Conservation (phyloP, 805 yeast genomes). For the Yarrowia hollandica region DNA sequence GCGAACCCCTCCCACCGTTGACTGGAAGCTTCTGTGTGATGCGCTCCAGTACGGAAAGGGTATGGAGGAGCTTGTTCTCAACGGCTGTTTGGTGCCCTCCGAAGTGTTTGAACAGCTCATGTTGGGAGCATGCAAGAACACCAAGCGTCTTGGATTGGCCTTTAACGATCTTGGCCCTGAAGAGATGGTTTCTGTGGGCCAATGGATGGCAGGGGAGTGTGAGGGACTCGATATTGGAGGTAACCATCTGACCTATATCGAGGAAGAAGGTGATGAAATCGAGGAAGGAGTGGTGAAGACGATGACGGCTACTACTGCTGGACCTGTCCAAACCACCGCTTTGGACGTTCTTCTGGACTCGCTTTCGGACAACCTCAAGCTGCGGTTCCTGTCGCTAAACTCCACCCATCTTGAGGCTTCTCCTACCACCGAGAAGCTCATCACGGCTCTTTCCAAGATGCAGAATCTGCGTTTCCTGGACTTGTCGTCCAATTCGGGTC, state of each 20-base stretch:
- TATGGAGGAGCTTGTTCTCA: slow-evolving; percentile 73
- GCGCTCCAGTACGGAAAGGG: slow-evolving; percentile 70
- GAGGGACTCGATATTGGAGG: slow-evolving; percentile 82
- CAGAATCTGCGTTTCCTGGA: slow-evolving; percentile 69
- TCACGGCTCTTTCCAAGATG: slow-evolving; percentile 50
- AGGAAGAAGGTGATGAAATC: background rate
- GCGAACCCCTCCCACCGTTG: slow-evolving; percentile 44
- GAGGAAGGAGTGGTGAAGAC: background rate
- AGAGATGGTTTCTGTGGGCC: slow-evolving; percentile 57
- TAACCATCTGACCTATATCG: slow-evolving; percentile 52
- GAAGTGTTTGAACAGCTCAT: slow-evolving; percentile 58
- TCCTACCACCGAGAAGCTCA: slow-evolving; percentile 41
- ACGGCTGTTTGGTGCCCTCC: slow-evolving; percentile 63
- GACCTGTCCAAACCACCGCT: slow-evolving; percentile 33
- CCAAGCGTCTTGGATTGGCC: slow-evolving; percentile 73
- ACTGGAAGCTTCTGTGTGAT: slow-evolving; percentile 76
- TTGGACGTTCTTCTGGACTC: slow-evolving; percentile 33
- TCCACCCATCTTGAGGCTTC: slow-evolving; percentile 57
- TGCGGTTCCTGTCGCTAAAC: slow-evolving; percentile 61
- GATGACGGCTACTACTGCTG: background rate
- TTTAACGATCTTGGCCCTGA: slow-evolving; percentile 61
- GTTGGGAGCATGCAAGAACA: slow-evolving; percentile 55
- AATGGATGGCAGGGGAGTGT: slow-evolving; percentile 56
- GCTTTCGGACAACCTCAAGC: slow-evolving; percentile 36
- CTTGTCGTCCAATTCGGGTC: slow-evolving; percentile 63